phyloP scores from a whole-genome alignment of 257 asterid genomes.

The Nicotiana otophora region DNA sequence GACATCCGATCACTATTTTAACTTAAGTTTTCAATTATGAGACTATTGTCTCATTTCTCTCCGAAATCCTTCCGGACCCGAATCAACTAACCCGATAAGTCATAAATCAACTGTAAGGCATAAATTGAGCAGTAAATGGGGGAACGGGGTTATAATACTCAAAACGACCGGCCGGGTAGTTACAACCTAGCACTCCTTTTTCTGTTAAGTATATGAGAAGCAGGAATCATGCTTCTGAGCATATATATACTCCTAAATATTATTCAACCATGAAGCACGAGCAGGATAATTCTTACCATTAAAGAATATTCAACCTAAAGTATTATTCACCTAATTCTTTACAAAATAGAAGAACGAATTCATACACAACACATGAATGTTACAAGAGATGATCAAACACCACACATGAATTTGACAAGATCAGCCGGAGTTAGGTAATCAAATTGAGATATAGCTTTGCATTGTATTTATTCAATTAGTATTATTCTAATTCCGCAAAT shows the following conservation, averaged over 20 bases:
- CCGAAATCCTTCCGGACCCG: too few species aligned
- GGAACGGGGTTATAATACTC: too few species aligned
- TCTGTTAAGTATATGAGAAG: background rate
- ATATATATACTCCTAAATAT: background rate
- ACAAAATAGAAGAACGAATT: background rate
- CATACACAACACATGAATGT: constrained; percentile 4
- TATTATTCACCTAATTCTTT: background rate
- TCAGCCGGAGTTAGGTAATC: background rate
- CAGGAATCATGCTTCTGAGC: background rate
- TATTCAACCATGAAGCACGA: background rate
- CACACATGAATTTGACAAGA: background rate
- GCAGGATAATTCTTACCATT: background rate
- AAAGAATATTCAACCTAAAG: background rate
- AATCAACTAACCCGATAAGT: too few species aligned
- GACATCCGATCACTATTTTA: too few species aligned
- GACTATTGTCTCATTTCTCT: too few species aligned
- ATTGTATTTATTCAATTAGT: background rate
- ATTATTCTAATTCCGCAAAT: background rate
- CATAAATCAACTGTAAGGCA: too few species aligned
- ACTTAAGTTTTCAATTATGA: too few species aligned
- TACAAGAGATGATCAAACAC: background rate
- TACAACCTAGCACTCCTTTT: too few species aligned
- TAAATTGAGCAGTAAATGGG: too few species aligned
- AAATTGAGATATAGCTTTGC: background rate
- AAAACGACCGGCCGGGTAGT: too few species aligned